Conservation (phyloP, 148 eudicot species). For the Heliosperma pusillum region DNA sequence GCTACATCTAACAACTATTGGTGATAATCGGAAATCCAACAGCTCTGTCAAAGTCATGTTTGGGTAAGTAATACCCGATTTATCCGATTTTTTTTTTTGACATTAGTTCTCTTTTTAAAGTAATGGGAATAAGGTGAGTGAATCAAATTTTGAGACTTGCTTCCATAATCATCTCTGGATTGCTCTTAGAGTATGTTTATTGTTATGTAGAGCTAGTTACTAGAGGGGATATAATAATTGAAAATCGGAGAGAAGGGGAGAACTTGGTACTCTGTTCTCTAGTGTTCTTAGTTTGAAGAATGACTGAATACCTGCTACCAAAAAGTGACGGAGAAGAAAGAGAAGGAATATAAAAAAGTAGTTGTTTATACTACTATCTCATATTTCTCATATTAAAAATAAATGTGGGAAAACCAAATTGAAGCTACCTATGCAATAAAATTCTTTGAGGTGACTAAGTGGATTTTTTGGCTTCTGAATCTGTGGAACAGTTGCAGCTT, state of each 20-base stretch:
- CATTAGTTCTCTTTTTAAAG: neutral
- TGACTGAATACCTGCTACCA: too few relatives aligned
- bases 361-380: too few relatives aligned
- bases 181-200: neutral
- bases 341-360: too few relatives aligned
- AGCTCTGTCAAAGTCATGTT: conserved; percentile 63
- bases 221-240: too few relatives aligned
- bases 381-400: too few relatives aligned
- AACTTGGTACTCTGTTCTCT: too few relatives aligned
- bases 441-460: neutral
- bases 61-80: conserved; percentile 47
- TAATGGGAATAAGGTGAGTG: neutral
- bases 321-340: too few relatives aligned
- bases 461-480: neutral
- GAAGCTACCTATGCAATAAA: too few relatives aligned
- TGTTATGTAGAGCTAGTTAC: too few relatives aligned
- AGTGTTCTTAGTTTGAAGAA: too few relatives aligned
- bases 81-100: neutral
- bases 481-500: conserved; percentile 68
- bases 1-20: conserved; percentile 55
- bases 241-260: too few relatives aligned
- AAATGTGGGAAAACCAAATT: too few relatives aligned
- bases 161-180: neutral
- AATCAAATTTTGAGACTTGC: neutral
- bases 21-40: conserved; percentile 45